Percentiles rank a stretch among this genome's conserved stretches.
phyloP scores from a whole-genome alignment of 768 basidiomycete species.

The Chlorophyllum brunneum region DNA sequence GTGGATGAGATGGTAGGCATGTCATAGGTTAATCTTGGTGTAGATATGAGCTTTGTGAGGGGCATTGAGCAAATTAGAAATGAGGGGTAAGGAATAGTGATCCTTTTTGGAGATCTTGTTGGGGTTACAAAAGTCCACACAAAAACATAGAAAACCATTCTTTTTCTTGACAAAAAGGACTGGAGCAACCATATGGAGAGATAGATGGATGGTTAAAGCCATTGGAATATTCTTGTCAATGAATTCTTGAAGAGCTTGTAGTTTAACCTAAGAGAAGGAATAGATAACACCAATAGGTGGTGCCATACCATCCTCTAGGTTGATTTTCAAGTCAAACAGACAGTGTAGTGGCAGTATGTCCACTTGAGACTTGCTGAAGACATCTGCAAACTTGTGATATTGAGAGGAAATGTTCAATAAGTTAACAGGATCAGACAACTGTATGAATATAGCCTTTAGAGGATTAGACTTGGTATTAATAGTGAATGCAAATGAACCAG shows the following conservation, averaged over 20 bases:
- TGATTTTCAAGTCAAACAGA: neutral
- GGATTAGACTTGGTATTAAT: too few relatives aligned
- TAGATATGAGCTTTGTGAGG: constrained; percentile 22
- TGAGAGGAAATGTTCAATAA: neutral
- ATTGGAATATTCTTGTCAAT: too few relatives aligned
- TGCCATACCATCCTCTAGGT: too few relatives aligned
- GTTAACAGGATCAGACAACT: too few relatives aligned
- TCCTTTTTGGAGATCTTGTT: constrained; percentile 33
- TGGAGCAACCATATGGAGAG: constrained; percentile 6
- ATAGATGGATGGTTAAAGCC: too few relatives aligned
- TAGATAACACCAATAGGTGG: too few relatives aligned
- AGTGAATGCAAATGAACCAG: too few relatives aligned
- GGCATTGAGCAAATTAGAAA: constrained; percentile 27
- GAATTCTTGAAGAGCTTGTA: too few relatives aligned
- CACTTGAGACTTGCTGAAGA: neutral
- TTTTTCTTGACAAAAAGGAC: constrained; percentile 14
- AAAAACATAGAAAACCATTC: constrained; percentile 4
- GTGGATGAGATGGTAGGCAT: constrained; percentile 31
- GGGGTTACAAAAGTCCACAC: constrained; percentile 17
- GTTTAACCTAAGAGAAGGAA: too few relatives aligned
- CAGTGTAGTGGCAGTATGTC: neutral
- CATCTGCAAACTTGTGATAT: constrained; percentile 1
- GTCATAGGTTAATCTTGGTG: constrained; percentile 29
- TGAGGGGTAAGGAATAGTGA: constrained; percentile 29
- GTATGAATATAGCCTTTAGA: too few relatives aligned